Base-by-base conservation (phyloP, 2,329 filamentous ascomycete genomes). In the Hypomyces perniciosus region DNA sequence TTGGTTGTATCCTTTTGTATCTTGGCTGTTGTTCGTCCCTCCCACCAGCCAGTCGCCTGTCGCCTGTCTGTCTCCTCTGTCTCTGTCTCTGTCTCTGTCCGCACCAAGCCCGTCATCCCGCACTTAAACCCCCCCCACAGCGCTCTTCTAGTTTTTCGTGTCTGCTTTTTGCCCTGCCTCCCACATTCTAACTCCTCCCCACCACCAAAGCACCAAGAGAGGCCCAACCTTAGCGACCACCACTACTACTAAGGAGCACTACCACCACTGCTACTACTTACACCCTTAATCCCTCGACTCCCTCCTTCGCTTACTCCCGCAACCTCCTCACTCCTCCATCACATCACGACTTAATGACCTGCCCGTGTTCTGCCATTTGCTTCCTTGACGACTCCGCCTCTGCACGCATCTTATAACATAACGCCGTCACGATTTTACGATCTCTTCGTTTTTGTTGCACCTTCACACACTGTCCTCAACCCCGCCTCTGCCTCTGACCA, bases 341-440 rank as follows among this genome's bases (percentile, higher is more conserved):
- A 51, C 30, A 45, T 52, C 41, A 53, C 42, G 51, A 49, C 33
- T 49, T 53, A 39, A 48, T 53, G 46, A 49, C 51, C 42, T 48
- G 42, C 46, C 39, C 46, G 31, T 44, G 37, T 46, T 49, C 51
- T 49, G 51, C 51, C 28, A 42, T 49, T 49, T 40, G 13, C 39
- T 50, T 27, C 31, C 31, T 35, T 35, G 28, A 45, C 38, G 38
- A 46, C 51, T 20, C 33, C 34, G 28, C 31, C 31, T 41, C 42
- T 37, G 39, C 28, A 33, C 30, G 27, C 40, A 37, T n/a, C 20
- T 44, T 13, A 12, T 33, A 35, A 6, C 35, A 13, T 44, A 35
- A 47, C 47, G 48, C 48, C 40, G 38, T 53, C 48, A 44, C 47
- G 34, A 49, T 44, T 44, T 44, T 37, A 39, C 30, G 34, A 46